Evolutionary conservation across 208 protist genomes (phyloP).

Genomic region (Leishmania aethiopica): DNA sequence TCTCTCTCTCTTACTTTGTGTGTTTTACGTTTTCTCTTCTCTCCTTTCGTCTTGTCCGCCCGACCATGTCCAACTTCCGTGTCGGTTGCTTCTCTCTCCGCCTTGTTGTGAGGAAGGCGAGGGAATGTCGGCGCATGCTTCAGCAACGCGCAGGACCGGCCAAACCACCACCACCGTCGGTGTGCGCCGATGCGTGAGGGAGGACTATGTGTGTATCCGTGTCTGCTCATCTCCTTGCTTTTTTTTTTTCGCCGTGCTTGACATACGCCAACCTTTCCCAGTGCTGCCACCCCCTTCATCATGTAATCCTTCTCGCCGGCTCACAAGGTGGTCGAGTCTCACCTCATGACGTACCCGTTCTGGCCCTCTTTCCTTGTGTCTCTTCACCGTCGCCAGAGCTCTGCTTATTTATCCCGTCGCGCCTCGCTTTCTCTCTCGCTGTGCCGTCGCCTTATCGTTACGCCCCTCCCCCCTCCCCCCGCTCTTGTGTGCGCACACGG

Average conservation of each 20-base stretch:
- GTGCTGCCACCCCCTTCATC: neutral
- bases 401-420: neutral
- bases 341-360: slow-evolving; percentile 7
- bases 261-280: neutral
- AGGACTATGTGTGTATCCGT: neutral
- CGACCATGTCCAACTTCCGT: neutral
- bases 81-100: neutral
- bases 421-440: neutral
- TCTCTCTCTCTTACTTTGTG: neutral
- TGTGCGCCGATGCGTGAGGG: neutral
- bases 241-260: neutral
- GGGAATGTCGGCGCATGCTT: neutral
- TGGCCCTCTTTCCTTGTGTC: slow-evolving; percentile 10
- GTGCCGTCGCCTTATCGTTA: too few relatives aligned
- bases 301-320: neutral
- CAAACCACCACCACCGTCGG: neutral
- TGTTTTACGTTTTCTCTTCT: neutral
- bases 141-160: neutral
- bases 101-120: neutral
- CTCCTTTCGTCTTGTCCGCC: neutral
- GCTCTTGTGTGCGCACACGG: neutral
- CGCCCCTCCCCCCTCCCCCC: too few relatives aligned
- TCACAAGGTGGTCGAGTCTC: neutral
- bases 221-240: slow-evolving; percentile 7
- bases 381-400: neutral